Evolutionary conservation across 768 basidiomycete genomes (phyloP), one percentile per base, ranked within the genome.

Genomic region (Hemileccinum impolitum): DNA sequence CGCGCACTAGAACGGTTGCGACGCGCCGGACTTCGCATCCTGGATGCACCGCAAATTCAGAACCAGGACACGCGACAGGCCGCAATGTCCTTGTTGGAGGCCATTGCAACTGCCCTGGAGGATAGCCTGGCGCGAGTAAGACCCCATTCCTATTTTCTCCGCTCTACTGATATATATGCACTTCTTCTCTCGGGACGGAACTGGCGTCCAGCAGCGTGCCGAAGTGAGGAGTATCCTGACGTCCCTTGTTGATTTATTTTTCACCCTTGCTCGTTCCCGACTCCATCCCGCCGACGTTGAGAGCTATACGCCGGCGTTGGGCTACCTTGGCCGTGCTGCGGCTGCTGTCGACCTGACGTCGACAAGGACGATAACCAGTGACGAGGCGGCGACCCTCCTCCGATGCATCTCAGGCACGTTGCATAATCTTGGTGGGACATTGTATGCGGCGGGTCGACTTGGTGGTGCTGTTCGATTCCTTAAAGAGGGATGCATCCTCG

Each of bases 401-500:
- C 82, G 88, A 14, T 90, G 86, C 56, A 68, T 86, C 9, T 87
- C 86, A 6, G 86, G 84, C 5, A 81, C 82, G 3, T 81, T 83
- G 54, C 80, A 90, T 54, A 84, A 86, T 58, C 57, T 86, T 1
- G 86, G 80, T 2, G 84, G 82, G 2, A 71, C 73, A n/a, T 63
- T 94, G 12, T 94, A 87, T 55, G 82, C 88, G 50, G 78, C 76
- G 5, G 74, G 70, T 10, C 75, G 77, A 42, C 73, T 80, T 53
- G 84, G 80, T 2, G 77, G 79, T 26, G 83, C 88, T 1, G 72
- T 87, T 9, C 76, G 81, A 0, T 93, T 93, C 60, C 68, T 87
- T 35, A 71, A 76, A 28, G 72, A 81, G 46, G 79, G 81, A 1
- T 90, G 87, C 54, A 53, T 57, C 15, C 60, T 87, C 4, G 85